These are phyloP conservation scores for Physaria fendleri DNA, from an alignment of 345 rosid species.

Conservation along the genomic window DNA sequence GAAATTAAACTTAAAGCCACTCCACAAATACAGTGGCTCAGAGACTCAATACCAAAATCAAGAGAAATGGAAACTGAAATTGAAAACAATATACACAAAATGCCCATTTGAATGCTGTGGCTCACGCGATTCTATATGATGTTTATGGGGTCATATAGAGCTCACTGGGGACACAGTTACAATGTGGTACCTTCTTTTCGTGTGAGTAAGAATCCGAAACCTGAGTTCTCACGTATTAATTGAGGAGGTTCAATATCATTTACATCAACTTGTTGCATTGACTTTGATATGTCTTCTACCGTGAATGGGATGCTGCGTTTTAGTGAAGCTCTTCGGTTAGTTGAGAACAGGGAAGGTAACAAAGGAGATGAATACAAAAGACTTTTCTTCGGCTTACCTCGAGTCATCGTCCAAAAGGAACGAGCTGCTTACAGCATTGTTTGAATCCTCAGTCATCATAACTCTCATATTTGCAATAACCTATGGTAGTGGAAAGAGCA, in stretches of 20 bases:
- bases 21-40: constrained; percentile 31
- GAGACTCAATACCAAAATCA: constrained; percentile 23
- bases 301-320: constrained; percentile 90
- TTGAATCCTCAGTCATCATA: constrained; percentile 95
- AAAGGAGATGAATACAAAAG: background rate
- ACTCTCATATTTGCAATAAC: constrained; percentile 91
- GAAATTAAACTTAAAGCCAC: constrained; percentile 26
- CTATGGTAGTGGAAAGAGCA: constrained; percentile 34
- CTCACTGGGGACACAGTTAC: background rate
- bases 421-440: constrained; percentile 90
- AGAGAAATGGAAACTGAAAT: constrained; percentile 10
- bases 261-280: constrained; percentile 83
- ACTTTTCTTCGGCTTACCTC: constrained; percentile 45
- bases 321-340: constrained; percentile 7
- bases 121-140: constrained; percentile 20
- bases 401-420: constrained; percentile 97
- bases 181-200: constrained; percentile 45
- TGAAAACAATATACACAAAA: constrained; percentile 21
- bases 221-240: constrained; percentile 80
- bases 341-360: background rate
- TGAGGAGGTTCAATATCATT: constrained; percentile 84
- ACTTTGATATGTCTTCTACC: constrained; percentile 95
- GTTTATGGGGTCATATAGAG: constrained; percentile 14
- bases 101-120: constrained; percentile 12
- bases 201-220: constrained; percentile 84